A percentile compares a stretch with the other conserved stretches of the same genome.
Evolutionary conservation across 495 filamentous ascomycete genomes (phyloP).

Genomic region (Penicillium waksmanii): DNA sequence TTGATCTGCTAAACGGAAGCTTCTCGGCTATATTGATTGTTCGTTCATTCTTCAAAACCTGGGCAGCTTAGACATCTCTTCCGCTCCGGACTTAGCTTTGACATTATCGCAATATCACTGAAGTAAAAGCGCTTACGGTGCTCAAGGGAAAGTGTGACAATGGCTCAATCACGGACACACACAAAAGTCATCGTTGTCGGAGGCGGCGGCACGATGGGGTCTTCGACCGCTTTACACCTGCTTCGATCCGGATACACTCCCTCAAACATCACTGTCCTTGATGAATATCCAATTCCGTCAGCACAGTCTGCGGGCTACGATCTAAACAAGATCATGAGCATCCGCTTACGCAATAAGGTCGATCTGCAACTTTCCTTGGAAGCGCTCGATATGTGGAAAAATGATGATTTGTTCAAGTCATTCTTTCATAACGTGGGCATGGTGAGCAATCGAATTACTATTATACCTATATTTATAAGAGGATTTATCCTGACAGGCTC

Average conservation of each 20-base stretch:
- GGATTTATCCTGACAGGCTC: background rate
- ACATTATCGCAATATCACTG: background rate
- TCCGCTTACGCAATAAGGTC: conserved; percentile 18
- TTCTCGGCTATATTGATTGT: background rate
- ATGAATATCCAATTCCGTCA: conserved; percentile 46
- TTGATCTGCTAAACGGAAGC: background rate
- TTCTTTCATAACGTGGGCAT: conserved; percentile 48
- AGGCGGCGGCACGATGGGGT: conserved; percentile 48
- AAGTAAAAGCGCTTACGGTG: background rate
- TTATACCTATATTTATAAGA: background rate
- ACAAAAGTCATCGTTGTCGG: conserved; percentile 25
- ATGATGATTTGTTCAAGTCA: conserved; percentile 48
- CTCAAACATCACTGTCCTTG: conserved; percentile 47
- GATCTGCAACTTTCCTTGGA: conserved; percentile 28
- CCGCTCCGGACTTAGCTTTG: background rate
- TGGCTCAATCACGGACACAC: conserved; percentile 13
- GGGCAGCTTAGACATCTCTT: background rate
- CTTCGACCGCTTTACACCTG: conserved; percentile 50
- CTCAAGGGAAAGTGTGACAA: background rate
- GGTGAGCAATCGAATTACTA: conserved; percentile 5
- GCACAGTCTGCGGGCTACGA: conserved; percentile 50
- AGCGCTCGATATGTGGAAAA: conserved; percentile 45
- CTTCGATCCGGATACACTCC: conserved; percentile 45
- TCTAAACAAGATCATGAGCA: conserved; percentile 50
- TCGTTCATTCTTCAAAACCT: background rate